Conservation (phyloP, 164 flowering plant genomes). For the Umbellularia californica region DNA sequence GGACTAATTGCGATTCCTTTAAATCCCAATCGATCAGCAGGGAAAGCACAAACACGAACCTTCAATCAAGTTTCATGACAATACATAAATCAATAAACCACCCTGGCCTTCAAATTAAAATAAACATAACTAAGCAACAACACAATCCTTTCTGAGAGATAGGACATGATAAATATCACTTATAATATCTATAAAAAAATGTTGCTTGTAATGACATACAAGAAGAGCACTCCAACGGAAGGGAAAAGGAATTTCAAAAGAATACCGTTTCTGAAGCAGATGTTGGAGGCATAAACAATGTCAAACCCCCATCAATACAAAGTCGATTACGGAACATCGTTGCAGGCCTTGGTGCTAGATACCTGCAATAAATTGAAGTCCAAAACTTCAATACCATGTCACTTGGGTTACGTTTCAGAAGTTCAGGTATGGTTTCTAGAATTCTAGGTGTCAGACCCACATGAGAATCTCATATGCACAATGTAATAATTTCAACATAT, state of each 20-base stretch:
- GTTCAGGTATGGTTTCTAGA: too few relatives aligned
- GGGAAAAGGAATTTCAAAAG: background rate
- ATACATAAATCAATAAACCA: background rate
- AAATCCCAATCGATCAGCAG: conserved; percentile 67
- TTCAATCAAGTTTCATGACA: conserved; percentile 25
- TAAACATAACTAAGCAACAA: background rate
- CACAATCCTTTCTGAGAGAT: background rate
- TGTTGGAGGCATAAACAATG: conserved; percentile 97
- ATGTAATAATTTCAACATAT: too few relatives aligned
- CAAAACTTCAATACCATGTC: background rate
- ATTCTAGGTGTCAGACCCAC: background rate
- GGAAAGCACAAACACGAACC: conserved; percentile 95
- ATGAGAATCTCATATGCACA: background rate
- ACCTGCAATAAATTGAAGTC: conserved; percentile 37
- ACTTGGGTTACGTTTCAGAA: background rate
- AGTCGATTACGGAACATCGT: conserved; percentile 77
- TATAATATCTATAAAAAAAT: too few relatives aligned
- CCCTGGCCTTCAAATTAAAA: background rate
- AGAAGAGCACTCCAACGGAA: background rate
- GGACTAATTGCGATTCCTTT: conserved; percentile 91
- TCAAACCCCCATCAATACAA: conserved; percentile 91
- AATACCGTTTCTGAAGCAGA: conserved; percentile 81
- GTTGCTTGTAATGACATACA: background rate
- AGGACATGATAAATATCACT: background rate
- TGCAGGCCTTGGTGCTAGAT: conserved; percentile 91